These are phyloP conservation scores for Tylopilus orsonianus DNA, from an alignment of 1,284 basidiomycete species.

Conservation along the genomic window DNA sequence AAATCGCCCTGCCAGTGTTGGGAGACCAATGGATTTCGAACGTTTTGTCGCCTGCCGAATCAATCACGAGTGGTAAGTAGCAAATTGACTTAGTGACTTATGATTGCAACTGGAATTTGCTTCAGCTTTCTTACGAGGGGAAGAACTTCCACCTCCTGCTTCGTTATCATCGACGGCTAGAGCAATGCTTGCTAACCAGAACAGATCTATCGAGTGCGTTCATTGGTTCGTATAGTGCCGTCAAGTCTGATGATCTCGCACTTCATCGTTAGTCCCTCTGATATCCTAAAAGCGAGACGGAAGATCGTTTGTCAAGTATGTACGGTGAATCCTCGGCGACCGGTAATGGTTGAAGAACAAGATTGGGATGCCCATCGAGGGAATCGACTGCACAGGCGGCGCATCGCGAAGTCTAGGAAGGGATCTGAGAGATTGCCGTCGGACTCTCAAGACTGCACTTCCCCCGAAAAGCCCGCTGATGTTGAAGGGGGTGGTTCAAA, in stretches of 20 bases:
- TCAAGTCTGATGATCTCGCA: constrained; percentile 7
- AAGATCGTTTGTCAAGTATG: constrained; percentile 71
- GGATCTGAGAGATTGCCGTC: constrained; percentile 1
- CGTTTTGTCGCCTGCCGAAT: constrained; percentile 51
- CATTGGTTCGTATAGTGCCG: constrained; percentile 11
- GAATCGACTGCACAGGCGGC: constrained; percentile 57
- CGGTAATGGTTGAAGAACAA: constrained; percentile 73
- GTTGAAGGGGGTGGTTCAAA: constrained; percentile 1
- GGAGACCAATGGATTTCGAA: constrained; percentile 58
- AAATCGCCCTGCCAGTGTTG: constrained; percentile 42
- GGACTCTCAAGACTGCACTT: neutral
- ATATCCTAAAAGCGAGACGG: constrained; percentile 55
- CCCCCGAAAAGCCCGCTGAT: constrained; percentile 4
- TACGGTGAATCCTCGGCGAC: constrained; percentile 58
- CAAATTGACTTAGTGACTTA: constrained; percentile 26
- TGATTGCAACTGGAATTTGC: constrained; percentile 3
- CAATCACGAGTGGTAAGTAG: constrained; percentile 55
- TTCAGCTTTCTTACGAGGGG: constrained; percentile 60
- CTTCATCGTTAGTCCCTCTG: constrained; percentile 39
- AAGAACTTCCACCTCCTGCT: constrained; percentile 57
- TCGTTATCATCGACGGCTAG: constrained; percentile 56
- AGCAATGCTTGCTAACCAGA: constrained; percentile 47
- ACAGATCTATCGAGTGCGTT: constrained; percentile 51
- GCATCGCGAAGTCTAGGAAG: constrained; percentile 19
- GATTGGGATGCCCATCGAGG: constrained; percentile 67